phyloP scores from a whole-genome alignment of 129 eudicot genomes.

The Dittrichia graveolens region DNA sequence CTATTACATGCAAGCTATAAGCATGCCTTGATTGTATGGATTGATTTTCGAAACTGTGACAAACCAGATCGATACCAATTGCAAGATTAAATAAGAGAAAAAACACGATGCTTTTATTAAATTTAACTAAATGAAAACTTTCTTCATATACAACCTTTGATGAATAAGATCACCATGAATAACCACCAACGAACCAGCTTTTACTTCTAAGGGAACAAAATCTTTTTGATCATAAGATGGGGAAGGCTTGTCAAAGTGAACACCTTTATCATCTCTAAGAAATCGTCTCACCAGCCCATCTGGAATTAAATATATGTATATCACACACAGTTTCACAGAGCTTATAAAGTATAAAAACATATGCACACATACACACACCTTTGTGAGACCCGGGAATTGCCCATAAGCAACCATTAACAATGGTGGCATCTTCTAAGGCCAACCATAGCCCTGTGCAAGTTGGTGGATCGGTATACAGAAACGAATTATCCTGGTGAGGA shows the following conservation, averaged over 20 bases:
- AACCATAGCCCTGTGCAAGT: slow-evolving; percentile 98
- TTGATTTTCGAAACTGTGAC: slow-evolving; percentile 80
- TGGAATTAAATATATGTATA: slow-evolving; percentile 22
- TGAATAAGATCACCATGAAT: slow-evolving; percentile 96
- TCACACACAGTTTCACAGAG: background rate
- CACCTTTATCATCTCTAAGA: slow-evolving; percentile 83
- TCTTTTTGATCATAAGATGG: slow-evolving; percentile 76
- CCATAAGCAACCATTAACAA: slow-evolving; percentile 91
- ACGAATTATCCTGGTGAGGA: slow-evolving; percentile 95
- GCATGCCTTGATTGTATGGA: slow-evolving; percentile 91
- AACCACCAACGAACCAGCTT: slow-evolving; percentile 90
- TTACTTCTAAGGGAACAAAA: slow-evolving; percentile 94
- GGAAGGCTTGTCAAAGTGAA: slow-evolving; percentile 82
- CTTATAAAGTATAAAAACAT: background rate
- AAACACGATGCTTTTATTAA: background rate
- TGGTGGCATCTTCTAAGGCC: slow-evolving; percentile 93
- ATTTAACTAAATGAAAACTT: background rate
- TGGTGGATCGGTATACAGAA: slow-evolving; percentile 81
- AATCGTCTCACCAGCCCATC: slow-evolving; percentile 92
- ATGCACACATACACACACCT: slow-evolving; percentile 33
- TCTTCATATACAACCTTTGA: slow-evolving; percentile 65
- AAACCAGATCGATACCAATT: slow-evolving; percentile 8
- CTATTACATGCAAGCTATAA: slow-evolving; percentile 92
- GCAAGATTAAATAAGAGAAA: background rate
- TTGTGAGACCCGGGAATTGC: slow-evolving; percentile 98